Base-by-base conservation (phyloP, 1,139 yeast genomes). In the Blastobotrys aristatus region DNA sequence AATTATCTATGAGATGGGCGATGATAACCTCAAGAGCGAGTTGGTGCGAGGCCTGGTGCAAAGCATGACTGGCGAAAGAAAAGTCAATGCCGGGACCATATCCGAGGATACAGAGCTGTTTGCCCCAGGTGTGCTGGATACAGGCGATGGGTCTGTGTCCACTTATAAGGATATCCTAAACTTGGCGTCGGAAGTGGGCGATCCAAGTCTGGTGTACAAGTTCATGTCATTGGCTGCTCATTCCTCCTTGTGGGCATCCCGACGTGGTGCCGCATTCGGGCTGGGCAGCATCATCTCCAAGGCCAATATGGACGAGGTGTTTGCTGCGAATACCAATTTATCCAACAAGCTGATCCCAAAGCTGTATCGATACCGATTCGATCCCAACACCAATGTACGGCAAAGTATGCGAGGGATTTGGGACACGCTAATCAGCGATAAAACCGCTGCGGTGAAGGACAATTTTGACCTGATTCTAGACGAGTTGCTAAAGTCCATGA, bases 181-280 rank as follows among this genome's bases (percentile, higher is more conserved):
- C 57, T 72, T 92, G 45, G 97, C 97, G 0, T 81, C 94, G 1
- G 97, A 92, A 61, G 94, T 89, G 4, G 97, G 97, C 36, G 97
- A 92, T 64, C 96, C 97, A 18, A 79, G 95, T 59, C 75, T 92
- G 57, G 96, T 92, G 4, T 92, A 92, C 65, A 87, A 89, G 60
- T 92, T 92, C 61, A 88, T 92, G 96, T 82, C 96, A 0, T 69
- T 92, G 49, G 96, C 97, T 0, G 84, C 87, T 53, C 84, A 84
- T 47, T 85, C 96, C 0, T 82, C 95, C 0, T 69, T 90, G 32
- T 92, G 98, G 97, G 80, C 95, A 0, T 86, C 97, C 0, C 74
- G 96, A 61, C 86, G 86, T 56, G 97, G 97, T 46, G 82, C 90
- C 61, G 97, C 97, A 0, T 90, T 87, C 69, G 97, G 97, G 0